A percentile compares a stretch with the other conserved stretches of the same genome.
Conservation (phyloP, 768 basidiomycete species). For the Suillus discolor region DNA sequence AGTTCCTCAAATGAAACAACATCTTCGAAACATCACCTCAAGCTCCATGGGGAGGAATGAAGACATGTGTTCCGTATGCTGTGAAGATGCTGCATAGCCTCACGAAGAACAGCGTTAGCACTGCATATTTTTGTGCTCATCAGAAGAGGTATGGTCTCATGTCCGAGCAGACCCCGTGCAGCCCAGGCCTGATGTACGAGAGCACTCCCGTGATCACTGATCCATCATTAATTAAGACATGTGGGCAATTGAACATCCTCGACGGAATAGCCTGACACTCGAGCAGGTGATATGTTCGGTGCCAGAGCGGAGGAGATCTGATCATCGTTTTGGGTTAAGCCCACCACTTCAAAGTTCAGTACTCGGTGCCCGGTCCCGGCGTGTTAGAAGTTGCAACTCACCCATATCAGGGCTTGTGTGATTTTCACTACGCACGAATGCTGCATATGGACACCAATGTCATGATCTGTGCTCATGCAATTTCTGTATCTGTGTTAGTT, state of each 20-base stretch:
- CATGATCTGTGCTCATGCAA: not conserved
- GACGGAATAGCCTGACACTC: not conserved
- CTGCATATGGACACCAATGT: not conserved
- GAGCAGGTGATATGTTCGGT: not conserved
- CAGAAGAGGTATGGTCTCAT: not conserved
- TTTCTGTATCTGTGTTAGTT: not conserved
- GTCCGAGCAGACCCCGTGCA: not conserved
- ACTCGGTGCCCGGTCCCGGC: not conserved
- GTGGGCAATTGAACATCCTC: not conserved
- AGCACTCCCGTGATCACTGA: not conserved
- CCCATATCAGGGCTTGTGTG: not conserved
- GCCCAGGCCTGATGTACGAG: not conserved
- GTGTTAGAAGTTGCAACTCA: too few relatives aligned
- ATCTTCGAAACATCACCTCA: not conserved
- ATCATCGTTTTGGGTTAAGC: not conserved
- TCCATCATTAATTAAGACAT: not conserved
- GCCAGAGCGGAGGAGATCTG: not conserved
- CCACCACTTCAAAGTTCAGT: not conserved
- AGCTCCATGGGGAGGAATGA: not conserved
- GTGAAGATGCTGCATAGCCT: not conserved
- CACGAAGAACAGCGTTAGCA: not conserved
- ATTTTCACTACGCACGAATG: not conserved
- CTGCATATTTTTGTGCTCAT: not conserved
- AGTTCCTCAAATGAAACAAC: not conserved
- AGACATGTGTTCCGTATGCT: not conserved